A percentile compares a stretch with the other conserved stretches of the same genome.
Conservation (phyloP, 1,284 basidiomycete species). For the Moesziomyces sp. region DNA sequence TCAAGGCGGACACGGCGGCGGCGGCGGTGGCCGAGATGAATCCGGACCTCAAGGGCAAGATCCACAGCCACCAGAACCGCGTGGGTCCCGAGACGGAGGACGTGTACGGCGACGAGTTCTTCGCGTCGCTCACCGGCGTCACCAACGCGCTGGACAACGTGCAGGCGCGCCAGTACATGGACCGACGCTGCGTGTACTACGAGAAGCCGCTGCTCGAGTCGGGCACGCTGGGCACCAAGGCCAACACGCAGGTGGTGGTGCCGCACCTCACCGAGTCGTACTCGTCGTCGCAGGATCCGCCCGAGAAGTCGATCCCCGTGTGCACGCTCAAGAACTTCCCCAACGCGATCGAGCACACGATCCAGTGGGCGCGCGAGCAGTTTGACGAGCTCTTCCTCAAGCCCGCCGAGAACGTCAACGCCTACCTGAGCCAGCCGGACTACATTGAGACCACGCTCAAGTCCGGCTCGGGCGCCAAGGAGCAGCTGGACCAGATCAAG, state of each 20-base stretch:
- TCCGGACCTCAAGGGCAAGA: constrained; percentile 87
- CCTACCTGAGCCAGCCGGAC: constrained; percentile 95
- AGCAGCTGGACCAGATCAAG: constrained; percentile 87
- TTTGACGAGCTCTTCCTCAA: constrained; percentile 95
- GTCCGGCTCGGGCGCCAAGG: constrained; percentile 70
- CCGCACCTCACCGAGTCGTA: constrained; percentile 98
- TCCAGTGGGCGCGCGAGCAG: constrained; percentile 89
- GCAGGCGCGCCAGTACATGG: constrained; percentile 96
- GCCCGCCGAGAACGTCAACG: constrained; percentile 92
- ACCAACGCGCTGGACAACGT: constrained; percentile 99
- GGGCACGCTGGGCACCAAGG: constrained; percentile 97
- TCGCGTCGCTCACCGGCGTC: constrained; percentile 86
- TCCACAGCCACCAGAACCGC: constrained; percentile 88
- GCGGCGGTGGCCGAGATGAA: constrained; percentile 96
- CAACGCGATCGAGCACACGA: constrained; percentile 98
- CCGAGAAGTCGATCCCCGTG: constrained; percentile 96
- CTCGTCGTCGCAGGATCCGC: constrained; percentile 97
- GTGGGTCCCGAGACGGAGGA: constrained; percentile 94
- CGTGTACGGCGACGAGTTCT: constrained; percentile 87
- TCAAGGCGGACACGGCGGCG: constrained; percentile 96
- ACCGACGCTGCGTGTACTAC: constrained; percentile 97
- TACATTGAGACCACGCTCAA: constrained; percentile 89
- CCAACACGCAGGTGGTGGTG: constrained; percentile 95
- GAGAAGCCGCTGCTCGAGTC: constrained; percentile 96
- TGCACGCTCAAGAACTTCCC: constrained; percentile 99